phyloP scores from a whole-genome alignment of 345 rosid genomes.

The Reutealis trisperma region DNA sequence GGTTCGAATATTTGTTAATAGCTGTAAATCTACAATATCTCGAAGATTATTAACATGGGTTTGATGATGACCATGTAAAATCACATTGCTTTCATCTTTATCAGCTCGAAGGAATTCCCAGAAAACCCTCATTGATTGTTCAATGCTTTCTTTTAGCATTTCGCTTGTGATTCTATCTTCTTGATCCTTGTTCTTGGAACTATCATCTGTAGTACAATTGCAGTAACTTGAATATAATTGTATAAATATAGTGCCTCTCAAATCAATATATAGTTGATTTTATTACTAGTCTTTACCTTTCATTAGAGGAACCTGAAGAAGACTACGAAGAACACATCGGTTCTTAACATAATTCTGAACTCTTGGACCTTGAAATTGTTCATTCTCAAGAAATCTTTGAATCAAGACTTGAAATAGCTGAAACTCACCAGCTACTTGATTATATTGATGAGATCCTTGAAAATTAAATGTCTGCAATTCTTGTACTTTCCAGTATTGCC shows the following conservation, averaged over 20 bases:
- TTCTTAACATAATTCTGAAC: constrained; percentile 25
- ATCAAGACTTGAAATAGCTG: constrained; percentile 25
- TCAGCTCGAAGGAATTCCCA: constrained; percentile 66
- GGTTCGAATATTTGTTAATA: constrained; percentile 44
- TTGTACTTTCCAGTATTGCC: constrained; percentile 27
- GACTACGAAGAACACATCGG: constrained; percentile 26
- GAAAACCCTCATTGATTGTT: constrained; percentile 52
- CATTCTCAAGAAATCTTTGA: constrained; percentile 28
- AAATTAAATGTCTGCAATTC: constrained; percentile 11
- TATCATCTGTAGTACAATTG: constrained; percentile 20
- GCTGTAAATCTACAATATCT: constrained; percentile 50
- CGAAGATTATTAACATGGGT: constrained; percentile 43
- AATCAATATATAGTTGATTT: not conserved
- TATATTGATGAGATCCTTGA: constrained; percentile 14
- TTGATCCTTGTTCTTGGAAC: constrained; percentile 1
- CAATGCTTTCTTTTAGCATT: constrained; percentile 38
- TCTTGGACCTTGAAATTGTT: constrained; percentile 31
- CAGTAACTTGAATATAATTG: not conserved
- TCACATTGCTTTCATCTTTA: constrained; percentile 38
- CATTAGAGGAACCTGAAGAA: constrained; percentile 28
- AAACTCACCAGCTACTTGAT: constrained; percentile 28
- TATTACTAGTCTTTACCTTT: not conserved
- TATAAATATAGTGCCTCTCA: not conserved
- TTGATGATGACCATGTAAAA: constrained; percentile 36
- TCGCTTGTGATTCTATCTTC: constrained; percentile 22